These are phyloP conservation scores for Fraxinus quadrangulata DNA, from an alignment of 257 asterid species.

Conservation along the genomic window DNA sequence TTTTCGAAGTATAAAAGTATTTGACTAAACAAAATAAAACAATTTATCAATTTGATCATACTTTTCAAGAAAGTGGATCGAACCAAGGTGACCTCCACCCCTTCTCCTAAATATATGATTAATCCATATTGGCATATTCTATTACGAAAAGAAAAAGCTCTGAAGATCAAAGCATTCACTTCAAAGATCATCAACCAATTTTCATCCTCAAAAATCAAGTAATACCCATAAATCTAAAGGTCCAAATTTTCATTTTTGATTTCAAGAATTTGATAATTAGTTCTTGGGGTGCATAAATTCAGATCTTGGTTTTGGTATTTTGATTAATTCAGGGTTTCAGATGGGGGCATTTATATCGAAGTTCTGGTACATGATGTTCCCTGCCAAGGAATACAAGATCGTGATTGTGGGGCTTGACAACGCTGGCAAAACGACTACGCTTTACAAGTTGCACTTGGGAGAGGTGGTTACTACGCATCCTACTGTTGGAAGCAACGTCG, in stretches of 20 bases:
- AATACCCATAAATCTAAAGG: constrained; percentile 8
- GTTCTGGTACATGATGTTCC: constrained; percentile 94
- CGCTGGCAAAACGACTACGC: constrained; percentile 99
- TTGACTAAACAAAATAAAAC: too few species aligned
- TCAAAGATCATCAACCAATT: neutral
- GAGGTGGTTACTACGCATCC: constrained; percentile 97
- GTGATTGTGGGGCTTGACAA: constrained; percentile 95
- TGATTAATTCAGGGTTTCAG: neutral
- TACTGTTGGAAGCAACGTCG: constrained; percentile 98
- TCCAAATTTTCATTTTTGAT: constrained; percentile 1
- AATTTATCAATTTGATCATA: neutral
- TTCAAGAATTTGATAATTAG: neutral
- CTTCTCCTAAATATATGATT: neutral
- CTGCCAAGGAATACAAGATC: constrained; percentile 97
- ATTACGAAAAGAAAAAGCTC: neutral
- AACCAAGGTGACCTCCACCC: neutral
- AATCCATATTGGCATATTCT: neutral
- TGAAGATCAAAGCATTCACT: neutral
- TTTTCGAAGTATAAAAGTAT: too few species aligned
- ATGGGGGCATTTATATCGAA: constrained; percentile 88
- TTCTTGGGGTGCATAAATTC: neutral
- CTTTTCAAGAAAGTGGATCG: neutral
- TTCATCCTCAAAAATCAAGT: constrained; percentile 12
- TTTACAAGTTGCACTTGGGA: constrained; percentile 84
- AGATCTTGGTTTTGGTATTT: constrained; percentile 33